Conservation (phyloP, 2,329 filamentous ascomycete genomes). For the Aspergillus intermedius region DNA sequence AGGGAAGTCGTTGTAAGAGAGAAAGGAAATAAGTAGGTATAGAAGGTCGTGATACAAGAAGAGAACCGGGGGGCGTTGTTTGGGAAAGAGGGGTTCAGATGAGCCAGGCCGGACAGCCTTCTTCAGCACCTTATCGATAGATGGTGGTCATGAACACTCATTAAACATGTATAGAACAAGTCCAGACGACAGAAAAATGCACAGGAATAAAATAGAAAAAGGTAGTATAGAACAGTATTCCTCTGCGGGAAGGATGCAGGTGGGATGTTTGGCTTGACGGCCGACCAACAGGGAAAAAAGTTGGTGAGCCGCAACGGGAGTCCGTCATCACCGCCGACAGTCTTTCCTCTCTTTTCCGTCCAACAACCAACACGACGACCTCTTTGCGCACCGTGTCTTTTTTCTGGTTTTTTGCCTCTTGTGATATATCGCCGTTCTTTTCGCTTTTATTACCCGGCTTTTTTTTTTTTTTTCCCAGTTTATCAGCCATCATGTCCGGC, state of each 20-base stretch:
- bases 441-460: neutral
- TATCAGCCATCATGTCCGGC: constrained; percentile 44
- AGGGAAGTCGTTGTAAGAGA: neutral
- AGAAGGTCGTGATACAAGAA: constrained; percentile 5
- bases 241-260: constrained; percentile 7
- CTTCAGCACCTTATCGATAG: constrained; percentile 13
- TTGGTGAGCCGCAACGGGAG: constrained; percentile 21
- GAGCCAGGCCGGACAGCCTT: constrained; percentile 14
- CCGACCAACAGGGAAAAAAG: constrained; percentile 24
- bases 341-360: neutral
- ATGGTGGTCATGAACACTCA: constrained; percentile 17
- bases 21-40: constrained; percentile 19
- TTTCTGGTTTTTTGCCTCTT: neutral
- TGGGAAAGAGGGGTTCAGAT: constrained; percentile 17
- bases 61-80: neutral
- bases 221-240: constrained; percentile 5
- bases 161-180: constrained; percentile 6
- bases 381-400: neutral
- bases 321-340: constrained; percentile 7
- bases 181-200: neutral
- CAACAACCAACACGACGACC: neutral
- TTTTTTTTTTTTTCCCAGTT: neutral
- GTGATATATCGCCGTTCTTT: neutral
- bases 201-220: neutral
- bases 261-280: constrained; percentile 20